These are phyloP conservation scores for Neurospora hispaniola DNA, from an alignment of 495 filamentous ascomycete genomes.

Conservation along the genomic window DNA sequence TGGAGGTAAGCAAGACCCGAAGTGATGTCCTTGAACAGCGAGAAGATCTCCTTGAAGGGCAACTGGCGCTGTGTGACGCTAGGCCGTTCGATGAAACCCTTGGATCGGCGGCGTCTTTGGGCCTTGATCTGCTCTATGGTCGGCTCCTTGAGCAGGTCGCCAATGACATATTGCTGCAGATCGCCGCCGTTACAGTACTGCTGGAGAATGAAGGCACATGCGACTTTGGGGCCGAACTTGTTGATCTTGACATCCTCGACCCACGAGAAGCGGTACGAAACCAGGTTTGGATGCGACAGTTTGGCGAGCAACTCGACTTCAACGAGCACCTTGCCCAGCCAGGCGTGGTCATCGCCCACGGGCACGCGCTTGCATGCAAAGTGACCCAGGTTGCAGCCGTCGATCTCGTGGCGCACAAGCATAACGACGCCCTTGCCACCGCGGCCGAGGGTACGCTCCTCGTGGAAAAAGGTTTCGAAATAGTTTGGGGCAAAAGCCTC, in stretches of 20 bases:
- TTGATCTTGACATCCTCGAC: constrained; percentile 79
- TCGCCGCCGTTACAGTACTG: constrained; percentile 97
- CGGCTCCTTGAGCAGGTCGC: constrained; percentile 45
- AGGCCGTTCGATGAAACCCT: constrained; percentile 37
- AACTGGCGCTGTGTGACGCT: constrained; percentile 47
- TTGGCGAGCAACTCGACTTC: constrained; percentile 90
- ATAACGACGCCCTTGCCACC: constrained; percentile 93
- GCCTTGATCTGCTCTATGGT: constrained; percentile 81
- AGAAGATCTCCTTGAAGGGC: constrained; percentile 85
- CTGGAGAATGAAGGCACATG: constrained; percentile 93
- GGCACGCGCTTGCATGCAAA: constrained; percentile 97
- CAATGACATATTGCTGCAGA: constrained; percentile 71
- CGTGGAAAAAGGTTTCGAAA: constrained; percentile 84
- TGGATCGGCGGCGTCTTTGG: constrained; percentile 67
- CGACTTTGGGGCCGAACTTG: constrained; percentile 80
- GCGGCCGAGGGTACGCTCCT: constrained; percentile 72
- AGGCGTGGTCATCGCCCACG: constrained; percentile 88
- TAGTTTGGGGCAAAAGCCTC: constrained; percentile 85
- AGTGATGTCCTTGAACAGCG: constrained; percentile 92
- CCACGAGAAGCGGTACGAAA: constrained; percentile 96
- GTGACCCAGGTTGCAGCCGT: constrained; percentile 71
- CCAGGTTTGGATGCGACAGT: constrained; percentile 88
- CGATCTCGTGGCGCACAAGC: constrained; percentile 80
- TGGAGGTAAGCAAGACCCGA: constrained; percentile 87
- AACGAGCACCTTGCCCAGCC: constrained; percentile 84